Percentiles rank a stretch among this genome's conserved stretches.
Evolutionary conservation across 129 eudicot genomes (phyloP).

Genomic region (Dittrichia graveolens): DNA sequence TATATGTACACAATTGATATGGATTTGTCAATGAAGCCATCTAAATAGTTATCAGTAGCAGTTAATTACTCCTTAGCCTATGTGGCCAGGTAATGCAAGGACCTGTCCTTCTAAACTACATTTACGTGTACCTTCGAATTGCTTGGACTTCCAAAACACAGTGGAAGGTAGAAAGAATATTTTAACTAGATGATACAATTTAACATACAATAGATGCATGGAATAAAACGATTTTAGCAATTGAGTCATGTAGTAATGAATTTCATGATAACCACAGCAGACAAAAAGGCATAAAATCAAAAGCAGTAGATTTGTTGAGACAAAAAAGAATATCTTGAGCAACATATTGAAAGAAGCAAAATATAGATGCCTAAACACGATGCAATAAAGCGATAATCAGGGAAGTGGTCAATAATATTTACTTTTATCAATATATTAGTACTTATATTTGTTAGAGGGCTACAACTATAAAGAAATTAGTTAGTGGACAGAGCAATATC

Average conservation of each 20-base stretch:
- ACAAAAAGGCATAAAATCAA: background rate
- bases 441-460: constrained; percentile 11
- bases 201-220: background rate
- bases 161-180: constrained; percentile 2
- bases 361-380: constrained; percentile 7
- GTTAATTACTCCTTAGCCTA: no score
- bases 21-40: no score
- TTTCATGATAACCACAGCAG: background rate
- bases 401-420: constrained; percentile 8
- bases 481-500: constrained; percentile 1
- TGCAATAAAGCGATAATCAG: background rate
- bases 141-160: background rate
- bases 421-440: background rate
- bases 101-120: no score
- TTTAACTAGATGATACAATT: background rate
- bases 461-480: background rate
- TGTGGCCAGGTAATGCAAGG: no score
- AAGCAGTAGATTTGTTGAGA: background rate
- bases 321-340: background rate
- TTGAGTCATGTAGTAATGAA: background rate
- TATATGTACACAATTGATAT: no score
- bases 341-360: constrained; percentile 7
- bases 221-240: constrained; percentile 2
- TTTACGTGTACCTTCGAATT: no score
- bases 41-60: no score